Conservation (phyloP, 2,329 filamentous ascomycete genomes). For the Scedosporium dehoogii region DNA sequence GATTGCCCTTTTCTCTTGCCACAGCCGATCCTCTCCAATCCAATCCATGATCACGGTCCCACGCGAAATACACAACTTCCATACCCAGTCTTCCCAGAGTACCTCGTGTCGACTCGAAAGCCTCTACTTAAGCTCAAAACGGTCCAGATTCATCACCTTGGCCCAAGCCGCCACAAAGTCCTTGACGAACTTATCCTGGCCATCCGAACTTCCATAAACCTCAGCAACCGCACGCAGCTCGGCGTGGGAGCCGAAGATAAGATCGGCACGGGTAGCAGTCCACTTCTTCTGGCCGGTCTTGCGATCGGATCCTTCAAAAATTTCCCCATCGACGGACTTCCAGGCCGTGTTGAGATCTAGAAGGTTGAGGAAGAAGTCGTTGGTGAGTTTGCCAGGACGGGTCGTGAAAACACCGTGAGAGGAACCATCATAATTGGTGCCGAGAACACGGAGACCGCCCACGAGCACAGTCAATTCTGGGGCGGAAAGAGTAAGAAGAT, state of each 20-base stretch:
- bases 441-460: constrained; percentile 61
- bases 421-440: constrained; percentile 63
- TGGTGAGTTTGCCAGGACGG: constrained; percentile 58
- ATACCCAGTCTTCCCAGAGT: too few relatives aligned
- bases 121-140: constrained; percentile 46
- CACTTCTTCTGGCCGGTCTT: constrained; percentile 58
- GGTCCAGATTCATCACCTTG: constrained; percentile 67
- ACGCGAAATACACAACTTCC: too few relatives aligned
- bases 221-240: constrained; percentile 63
- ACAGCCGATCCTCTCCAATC: too few relatives aligned
- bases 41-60: too few relatives aligned
- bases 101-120: background rate
- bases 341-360: constrained; percentile 58
- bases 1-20: too few relatives aligned
- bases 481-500: constrained; percentile 59
- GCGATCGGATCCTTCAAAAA: constrained; percentile 55
- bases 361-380: constrained; percentile 76
- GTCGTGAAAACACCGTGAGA: constrained; percentile 58
- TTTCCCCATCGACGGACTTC: constrained; percentile 38
- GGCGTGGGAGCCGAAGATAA: constrained; percentile 64
- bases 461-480: constrained; percentile 63
- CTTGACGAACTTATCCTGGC: constrained; percentile 53
- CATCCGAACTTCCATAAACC: constrained; percentile 55
- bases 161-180: constrained; percentile 64
- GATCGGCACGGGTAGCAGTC: constrained; percentile 57